Percentiles rank a stretch among this genome's conserved stretches.
Evolutionary conservation across 176 grass and related monocot species (phyloP).

Genomic region (Alopecurus myosuroides): DNA sequence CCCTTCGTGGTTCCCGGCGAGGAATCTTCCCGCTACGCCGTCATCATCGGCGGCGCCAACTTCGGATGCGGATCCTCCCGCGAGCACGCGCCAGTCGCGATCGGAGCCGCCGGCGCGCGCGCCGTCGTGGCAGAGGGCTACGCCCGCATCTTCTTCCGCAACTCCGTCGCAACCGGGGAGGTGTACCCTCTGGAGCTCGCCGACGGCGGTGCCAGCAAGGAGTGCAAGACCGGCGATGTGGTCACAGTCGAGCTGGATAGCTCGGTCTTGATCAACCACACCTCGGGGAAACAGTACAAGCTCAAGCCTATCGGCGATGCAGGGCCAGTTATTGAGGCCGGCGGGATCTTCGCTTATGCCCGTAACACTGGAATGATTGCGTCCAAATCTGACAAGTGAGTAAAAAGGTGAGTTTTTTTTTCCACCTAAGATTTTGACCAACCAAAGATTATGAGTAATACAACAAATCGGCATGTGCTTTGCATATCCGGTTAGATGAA

Average conservation of each 20-base stretch:
- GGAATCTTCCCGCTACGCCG: conserved; percentile 38
- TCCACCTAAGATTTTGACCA: too few species aligned
- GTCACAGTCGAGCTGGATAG: conserved; percentile 71
- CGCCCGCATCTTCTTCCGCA: conserved; percentile 87
- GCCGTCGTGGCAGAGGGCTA: conserved; percentile 74
- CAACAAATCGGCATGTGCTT: too few species aligned
- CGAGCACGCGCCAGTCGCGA: conserved; percentile 89
- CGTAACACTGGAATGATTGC: conserved; percentile 91
- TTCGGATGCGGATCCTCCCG: conserved; percentile 95
- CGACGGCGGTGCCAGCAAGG: conserved; percentile 45
- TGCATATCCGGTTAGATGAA: too few species aligned
- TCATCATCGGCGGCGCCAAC: conserved; percentile 77
- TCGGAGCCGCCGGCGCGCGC: conserved; percentile 65
- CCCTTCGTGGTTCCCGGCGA: conserved; percentile 60
- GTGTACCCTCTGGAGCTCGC: conserved; percentile 84
- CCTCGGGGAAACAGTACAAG: conserved; percentile 76
- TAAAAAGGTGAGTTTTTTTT: too few species aligned
- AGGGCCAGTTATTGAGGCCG: conserved; percentile 86
- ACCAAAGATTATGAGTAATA: too few species aligned
- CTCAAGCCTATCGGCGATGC: conserved; percentile 93
- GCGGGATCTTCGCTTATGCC: conserved; percentile 92
- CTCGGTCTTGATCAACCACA: conserved; percentile 72
- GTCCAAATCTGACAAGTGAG: conserved; percentile 44
- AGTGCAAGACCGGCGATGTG: conserved; percentile 75
- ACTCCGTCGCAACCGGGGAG: conserved; percentile 89